Base-by-base conservation (phyloP, 2,329 filamentous ascomycete species). In the Sporothrix globosa region DNA sequence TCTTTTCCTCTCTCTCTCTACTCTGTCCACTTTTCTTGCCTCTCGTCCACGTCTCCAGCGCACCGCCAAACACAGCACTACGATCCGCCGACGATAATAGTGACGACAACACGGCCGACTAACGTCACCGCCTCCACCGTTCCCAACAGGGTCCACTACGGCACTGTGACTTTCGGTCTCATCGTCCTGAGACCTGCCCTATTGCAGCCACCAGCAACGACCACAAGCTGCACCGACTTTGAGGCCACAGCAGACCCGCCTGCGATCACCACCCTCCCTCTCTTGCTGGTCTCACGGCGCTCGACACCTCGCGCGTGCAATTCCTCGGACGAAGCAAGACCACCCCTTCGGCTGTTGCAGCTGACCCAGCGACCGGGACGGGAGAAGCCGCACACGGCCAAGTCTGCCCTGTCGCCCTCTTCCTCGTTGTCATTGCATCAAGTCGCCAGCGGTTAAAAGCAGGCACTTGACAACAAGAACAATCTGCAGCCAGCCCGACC, bases 401-500 rank as follows among this genome's bases (percentile, higher is more conserved):
- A 67, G 48, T 34, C 24, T 53, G 63, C 34, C 66, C 66, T 58
- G 52, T 58, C 39, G 52, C 14, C 34, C 39, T n/a, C 14, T 65
- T n/a, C 14, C 44, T 30, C 9, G 44, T 13, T 52, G 52, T 52
- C 66, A 56, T 34, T 68, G 50, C 66, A 58, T 52, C 65, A 50
- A 34, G n/a, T 30, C 34, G 14, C 21, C 66, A 56, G 66, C 66
- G 66, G 66, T 39, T 68, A 58, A 67, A 67, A 67, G 24, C 30
- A 52, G 50, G 17, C 24, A 63, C 27, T n/a, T 34, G 66, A 68
- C 52, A 68, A 53, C 58, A 70, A 53, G 3, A 68, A 46, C 52
- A 68, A 63, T n/a, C 44, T 13, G 30, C 34, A 21, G 13, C 34
- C 66, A 13, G 66, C 52, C 61, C 39, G 34, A 58, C 52, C 52